These are phyloP conservation scores for Cicer chorassanicum DNA, from an alignment of 306 rosid species.

Conservation along the genomic window DNA sequence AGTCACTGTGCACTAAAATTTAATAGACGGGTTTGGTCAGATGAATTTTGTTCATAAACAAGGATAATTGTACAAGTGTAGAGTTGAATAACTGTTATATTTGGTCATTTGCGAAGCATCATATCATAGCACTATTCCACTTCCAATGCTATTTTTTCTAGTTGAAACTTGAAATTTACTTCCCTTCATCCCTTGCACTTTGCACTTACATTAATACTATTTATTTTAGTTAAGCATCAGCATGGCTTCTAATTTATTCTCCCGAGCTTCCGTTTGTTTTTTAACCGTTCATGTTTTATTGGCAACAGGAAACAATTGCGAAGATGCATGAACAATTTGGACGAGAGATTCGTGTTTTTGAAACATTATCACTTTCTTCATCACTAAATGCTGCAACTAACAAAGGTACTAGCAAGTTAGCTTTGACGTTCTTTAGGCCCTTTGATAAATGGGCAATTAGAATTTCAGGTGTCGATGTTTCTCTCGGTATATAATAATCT, in stretches of 20 bases:
- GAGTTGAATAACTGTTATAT: background rate
- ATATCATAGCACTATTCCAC: background rate
- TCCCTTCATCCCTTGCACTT: background rate
- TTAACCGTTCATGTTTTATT: background rate
- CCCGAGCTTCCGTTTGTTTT: slow-evolving; percentile 7
- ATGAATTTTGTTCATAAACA: too few relatives aligned
- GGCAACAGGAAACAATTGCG: slow-evolving; percentile 61
- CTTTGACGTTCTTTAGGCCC: background rate
- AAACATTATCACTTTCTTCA: slow-evolving; percentile 60
- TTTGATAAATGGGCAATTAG: background rate
- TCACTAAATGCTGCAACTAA: slow-evolving; percentile 49
- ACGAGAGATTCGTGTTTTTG: slow-evolving; percentile 76
- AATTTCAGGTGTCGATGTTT: background rate
- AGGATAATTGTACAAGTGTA: background rate
- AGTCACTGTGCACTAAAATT: background rate
- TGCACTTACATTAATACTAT: too few relatives aligned
- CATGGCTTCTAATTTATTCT: slow-evolving; percentile 23
- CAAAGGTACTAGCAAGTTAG: slow-evolving; percentile 50
- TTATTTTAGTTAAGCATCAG: background rate
- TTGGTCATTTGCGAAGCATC: slow-evolving; percentile 10
- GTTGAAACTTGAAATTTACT: background rate
- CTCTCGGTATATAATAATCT: background rate
- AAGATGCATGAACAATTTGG: slow-evolving; percentile 68
- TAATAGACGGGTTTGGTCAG: background rate
- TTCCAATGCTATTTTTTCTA: background rate